Percentiles rank a stretch among this genome's conserved stretches.
These are phyloP conservation scores for Tulasnella sp. DNA, from an alignment of 768 basidiomycete genomes.

Conservation along the genomic window DNA sequence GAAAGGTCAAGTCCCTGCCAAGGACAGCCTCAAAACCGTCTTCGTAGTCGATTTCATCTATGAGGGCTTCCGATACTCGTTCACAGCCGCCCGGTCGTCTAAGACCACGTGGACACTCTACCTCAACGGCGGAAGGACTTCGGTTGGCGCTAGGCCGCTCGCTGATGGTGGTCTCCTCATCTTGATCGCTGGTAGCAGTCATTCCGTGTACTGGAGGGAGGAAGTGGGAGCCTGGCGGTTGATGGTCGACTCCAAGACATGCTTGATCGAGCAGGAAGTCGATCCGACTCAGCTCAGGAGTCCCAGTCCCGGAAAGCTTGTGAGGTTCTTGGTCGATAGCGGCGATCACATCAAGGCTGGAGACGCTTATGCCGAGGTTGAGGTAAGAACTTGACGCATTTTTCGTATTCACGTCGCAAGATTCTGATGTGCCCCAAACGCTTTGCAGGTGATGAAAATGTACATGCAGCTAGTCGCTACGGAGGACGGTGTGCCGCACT, in stretches of 20 bases:
- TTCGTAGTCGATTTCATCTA: constrained; percentile 97
- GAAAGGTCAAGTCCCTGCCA: constrained; percentile 94
- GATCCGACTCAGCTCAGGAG: constrained; percentile 95
- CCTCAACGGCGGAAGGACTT: constrained; percentile 86
- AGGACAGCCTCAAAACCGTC: constrained; percentile 91
- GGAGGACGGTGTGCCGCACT: constrained; percentile 87
- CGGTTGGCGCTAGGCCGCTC: constrained; percentile 84
- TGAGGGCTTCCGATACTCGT: constrained; percentile 88
- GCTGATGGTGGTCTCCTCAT: constrained; percentile 93
- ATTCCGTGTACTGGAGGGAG: constrained; percentile 96
- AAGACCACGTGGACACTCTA: constrained; percentile 86
- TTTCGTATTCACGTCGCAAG: no score
- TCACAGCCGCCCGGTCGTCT: constrained; percentile 88
- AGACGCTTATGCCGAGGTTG: constrained; percentile 96
- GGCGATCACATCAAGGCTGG: constrained; percentile 97
- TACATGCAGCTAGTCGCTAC: constrained; percentile 95
- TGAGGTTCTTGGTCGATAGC: constrained; percentile 89
- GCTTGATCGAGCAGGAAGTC: constrained; percentile 97
- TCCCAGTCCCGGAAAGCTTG: constrained; percentile 92
- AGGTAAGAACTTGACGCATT: constrained; percentile 41
- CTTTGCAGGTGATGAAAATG: constrained; percentile 89
- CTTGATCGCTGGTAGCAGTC: constrained; percentile 84
- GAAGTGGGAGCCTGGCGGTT: constrained; percentile 89
- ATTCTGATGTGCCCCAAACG: neutral
- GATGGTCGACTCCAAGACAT: constrained; percentile 96